A percentile compares a stretch with the other conserved stretches of the same genome.
Conservation (phyloP, 1,284 basidiomycete species). For the Melampsora americana region DNA sequence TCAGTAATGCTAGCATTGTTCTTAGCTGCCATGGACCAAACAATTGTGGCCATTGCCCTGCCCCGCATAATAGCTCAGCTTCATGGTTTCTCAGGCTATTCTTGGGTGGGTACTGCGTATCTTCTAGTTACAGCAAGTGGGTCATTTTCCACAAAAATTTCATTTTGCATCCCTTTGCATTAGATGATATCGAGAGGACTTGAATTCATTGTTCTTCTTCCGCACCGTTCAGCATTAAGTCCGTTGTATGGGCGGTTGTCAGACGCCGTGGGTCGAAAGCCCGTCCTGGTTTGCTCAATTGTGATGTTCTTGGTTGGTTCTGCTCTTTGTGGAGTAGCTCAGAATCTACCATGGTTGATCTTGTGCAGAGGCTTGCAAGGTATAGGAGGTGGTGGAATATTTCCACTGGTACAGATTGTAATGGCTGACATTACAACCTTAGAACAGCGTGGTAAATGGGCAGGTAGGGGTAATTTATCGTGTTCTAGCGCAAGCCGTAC, state of each 20-base stretch:
- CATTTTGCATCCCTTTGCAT: neutral
- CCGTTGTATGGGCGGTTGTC: neutral
- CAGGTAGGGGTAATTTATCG: constrained; percentile 8
- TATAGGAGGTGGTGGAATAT: constrained; percentile 70
- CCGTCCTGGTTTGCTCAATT: constrained; percentile 68
- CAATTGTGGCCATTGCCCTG: constrained; percentile 50
- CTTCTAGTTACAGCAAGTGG: constrained; percentile 48
- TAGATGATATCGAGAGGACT: neutral
- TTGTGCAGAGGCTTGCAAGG: constrained; percentile 74
- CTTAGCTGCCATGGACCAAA: constrained; percentile 47
- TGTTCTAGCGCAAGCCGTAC: constrained; percentile 61
- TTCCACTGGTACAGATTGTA: constrained; percentile 64
- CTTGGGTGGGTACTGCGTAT: constrained; percentile 51
- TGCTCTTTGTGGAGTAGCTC: constrained; percentile 74
- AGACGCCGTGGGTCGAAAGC: constrained; percentile 60
- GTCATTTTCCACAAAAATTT: neutral
- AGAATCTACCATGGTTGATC: constrained; percentile 71
- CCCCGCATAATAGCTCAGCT: constrained; percentile 49
- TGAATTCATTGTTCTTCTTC: neutral
- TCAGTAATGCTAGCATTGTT: neutral
- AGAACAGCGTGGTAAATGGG: constrained; percentile 56
- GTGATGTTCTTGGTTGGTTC: constrained; percentile 72
- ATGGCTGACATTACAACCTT: constrained; percentile 75
- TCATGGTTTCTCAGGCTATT: constrained; percentile 46
- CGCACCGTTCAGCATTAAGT: neutral